phyloP scores from a whole-genome alignment of 495 filamentous ascomycete species.

The Annulohypoxylon moriforme region DNA sequence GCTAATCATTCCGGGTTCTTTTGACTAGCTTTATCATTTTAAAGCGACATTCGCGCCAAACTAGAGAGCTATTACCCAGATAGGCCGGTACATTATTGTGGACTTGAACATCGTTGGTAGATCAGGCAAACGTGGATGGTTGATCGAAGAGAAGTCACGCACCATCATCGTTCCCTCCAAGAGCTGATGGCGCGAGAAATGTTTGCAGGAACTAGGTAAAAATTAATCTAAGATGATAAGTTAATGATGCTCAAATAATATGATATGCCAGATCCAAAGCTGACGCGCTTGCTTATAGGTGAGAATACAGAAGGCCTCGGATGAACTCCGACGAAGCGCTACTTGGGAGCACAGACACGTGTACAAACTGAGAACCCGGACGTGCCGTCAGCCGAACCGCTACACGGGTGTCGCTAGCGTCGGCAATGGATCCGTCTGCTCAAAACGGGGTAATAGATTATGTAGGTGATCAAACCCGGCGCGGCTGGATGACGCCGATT shows the following conservation, averaged over 20 bases:
- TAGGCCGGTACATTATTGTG: background rate
- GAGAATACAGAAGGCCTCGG: background rate
- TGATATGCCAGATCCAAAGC: too few species aligned
- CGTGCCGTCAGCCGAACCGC: background rate
- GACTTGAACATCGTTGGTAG: background rate
- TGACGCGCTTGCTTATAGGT: too few species aligned
- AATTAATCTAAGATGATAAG: too few species aligned
- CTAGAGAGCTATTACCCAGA: background rate
- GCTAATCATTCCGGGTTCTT: background rate
- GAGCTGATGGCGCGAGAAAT: too few species aligned
- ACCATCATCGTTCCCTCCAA: too few species aligned
- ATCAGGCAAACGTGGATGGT: too few species aligned
- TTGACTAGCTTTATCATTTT: background rate
- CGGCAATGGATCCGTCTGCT: conserved; percentile 7
- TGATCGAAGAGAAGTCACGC: too few species aligned
- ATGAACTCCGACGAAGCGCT: background rate
- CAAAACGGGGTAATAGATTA: conserved; percentile 5
- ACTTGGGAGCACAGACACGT: background rate
- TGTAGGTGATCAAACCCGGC: background rate
- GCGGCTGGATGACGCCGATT: background rate
- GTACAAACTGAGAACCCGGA: conserved; percentile 3
- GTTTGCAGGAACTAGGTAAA: too few species aligned
- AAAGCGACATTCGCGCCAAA: background rate
- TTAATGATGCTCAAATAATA: too few species aligned
- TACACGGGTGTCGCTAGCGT: background rate